Evolutionary conservation across 2,329 filamentous ascomycete species (phyloP).

Genomic region (Fusarium sp.): DNA sequence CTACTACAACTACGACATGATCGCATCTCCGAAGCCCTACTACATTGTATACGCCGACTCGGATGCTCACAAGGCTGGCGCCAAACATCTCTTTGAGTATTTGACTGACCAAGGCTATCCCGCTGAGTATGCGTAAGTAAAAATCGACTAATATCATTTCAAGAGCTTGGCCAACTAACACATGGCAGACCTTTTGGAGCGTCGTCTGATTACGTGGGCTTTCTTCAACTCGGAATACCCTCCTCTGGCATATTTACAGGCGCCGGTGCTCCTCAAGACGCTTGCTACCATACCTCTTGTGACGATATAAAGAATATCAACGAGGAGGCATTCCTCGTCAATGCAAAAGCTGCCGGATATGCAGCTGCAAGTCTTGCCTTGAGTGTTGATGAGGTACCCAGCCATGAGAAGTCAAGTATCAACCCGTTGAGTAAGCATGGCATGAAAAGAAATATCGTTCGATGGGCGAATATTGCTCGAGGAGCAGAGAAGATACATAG

Average conservation of each 20-base stretch:
- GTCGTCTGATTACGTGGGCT: conserved; percentile 57
- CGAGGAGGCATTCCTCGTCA: conserved; percentile 54
- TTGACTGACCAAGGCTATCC: conserved; percentile 51
- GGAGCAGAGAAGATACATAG: conserved; percentile 30
- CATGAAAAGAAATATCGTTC: conserved; percentile 15
- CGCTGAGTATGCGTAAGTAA: conserved; percentile 36
- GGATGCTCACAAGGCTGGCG: conserved; percentile 55
- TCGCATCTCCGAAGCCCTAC: conserved; percentile 59
- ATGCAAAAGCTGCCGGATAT: conserved; percentile 62
- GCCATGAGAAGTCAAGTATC: conserved; percentile 10
- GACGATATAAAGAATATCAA: conserved; percentile 58
- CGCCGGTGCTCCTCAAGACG: conserved; percentile 51
- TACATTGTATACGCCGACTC: conserved; percentile 57
- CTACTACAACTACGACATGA: conserved; percentile 80
- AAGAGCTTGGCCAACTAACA: not conserved
- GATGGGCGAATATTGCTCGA: conserved; percentile 23
- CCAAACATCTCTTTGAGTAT: conserved; percentile 51
- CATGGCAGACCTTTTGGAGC: conserved; percentile 51
- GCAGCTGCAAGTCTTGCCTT: conserved; percentile 60
- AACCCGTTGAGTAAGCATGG: conserved; percentile 25
- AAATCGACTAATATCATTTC: too few relatives aligned
- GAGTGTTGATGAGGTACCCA: conserved; percentile 50
- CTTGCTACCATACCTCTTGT: conserved; percentile 56
- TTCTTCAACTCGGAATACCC: conserved; percentile 56
- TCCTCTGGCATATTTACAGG: conserved; percentile 57